These are phyloP conservation scores for Hyphodiscus hymeniophilus DNA, from an alignment of 495 filamentous ascomycete genomes.

Conservation along the genomic window DNA sequence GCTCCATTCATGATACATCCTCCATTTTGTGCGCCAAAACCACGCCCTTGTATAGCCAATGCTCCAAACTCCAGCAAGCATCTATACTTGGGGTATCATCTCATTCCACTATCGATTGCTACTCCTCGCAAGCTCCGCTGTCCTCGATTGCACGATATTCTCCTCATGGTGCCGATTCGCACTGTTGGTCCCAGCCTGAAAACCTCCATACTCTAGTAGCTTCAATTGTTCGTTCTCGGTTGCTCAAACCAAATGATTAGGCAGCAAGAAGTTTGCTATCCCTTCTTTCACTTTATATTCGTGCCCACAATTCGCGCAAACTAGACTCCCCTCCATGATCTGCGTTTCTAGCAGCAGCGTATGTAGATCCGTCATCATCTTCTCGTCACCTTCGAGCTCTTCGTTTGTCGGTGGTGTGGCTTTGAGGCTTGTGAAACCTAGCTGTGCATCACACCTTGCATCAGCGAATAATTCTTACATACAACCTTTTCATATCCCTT, in stretches of 20 bases:
- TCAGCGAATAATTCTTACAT: too few relatives aligned
- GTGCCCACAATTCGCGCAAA: slow-evolving; percentile 87
- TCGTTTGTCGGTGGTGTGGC: slow-evolving; percentile 49
- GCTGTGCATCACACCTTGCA: slow-evolving; percentile 33
- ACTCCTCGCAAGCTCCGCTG: background rate
- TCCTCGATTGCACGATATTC: too few relatives aligned
- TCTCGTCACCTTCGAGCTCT: slow-evolving; percentile 51
- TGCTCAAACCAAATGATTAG: slow-evolving; percentile 70
- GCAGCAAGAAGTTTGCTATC: slow-evolving; percentile 91
- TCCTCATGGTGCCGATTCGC: too few relatives aligned
- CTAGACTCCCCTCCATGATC: slow-evolving; percentile 75
- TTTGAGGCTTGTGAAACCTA: slow-evolving; percentile 76
- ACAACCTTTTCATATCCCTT: too few relatives aligned
- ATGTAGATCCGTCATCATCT: slow-evolving; percentile 69
- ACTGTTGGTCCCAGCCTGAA: too few relatives aligned
- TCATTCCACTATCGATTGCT: background rate
- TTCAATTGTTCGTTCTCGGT: background rate
- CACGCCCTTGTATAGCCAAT: too few relatives aligned
- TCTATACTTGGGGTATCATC: too few relatives aligned
- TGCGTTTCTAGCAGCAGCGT: slow-evolving; percentile 81
- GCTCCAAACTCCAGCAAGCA: too few relatives aligned
- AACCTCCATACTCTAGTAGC: too few relatives aligned
- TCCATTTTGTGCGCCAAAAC: too few relatives aligned
- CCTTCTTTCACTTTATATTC: slow-evolving; percentile 90
- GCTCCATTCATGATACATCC: too few relatives aligned